These are phyloP conservation scores for Monascus ruber DNA, from an alignment of 2,329 filamentous ascomycete genomes.

Conservation along the genomic window DNA sequence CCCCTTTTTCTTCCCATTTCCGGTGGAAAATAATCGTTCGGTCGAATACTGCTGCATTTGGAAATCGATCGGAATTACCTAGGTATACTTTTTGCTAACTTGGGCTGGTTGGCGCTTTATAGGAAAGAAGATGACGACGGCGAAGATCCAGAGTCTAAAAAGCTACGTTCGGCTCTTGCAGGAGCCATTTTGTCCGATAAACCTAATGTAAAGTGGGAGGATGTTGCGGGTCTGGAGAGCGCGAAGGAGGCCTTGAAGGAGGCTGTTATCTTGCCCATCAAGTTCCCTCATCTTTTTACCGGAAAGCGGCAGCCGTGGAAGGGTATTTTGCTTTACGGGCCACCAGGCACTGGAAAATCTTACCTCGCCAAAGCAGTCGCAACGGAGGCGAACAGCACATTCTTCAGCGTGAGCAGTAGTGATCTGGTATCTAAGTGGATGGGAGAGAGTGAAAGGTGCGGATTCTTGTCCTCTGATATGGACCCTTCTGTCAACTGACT, in stretches of 20 bases:
- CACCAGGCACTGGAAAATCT: constrained; percentile 93
- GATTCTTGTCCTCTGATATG: constrained; percentile 1
- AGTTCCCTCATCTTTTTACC: constrained; percentile 91
- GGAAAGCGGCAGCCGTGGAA: constrained; percentile 98
- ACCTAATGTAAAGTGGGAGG: constrained; percentile 95
- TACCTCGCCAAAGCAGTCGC: constrained; percentile 96
- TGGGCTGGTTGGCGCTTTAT: constrained; percentile 2
- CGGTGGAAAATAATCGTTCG: background rate
- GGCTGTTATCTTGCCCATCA: constrained; percentile 93
- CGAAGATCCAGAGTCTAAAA: constrained; percentile 86
- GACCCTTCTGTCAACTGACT: background rate
- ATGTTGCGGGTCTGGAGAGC: constrained; percentile 85
- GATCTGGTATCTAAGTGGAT: constrained; percentile 99
- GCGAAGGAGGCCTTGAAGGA: constrained; percentile 97
- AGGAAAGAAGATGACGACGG: constrained; percentile 51
- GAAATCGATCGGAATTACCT: background rate
- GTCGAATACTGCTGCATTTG: background rate
- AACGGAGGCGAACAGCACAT: constrained; percentile 96
- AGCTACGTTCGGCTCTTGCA: constrained; percentile 77
- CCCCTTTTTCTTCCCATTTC: constrained; percentile 1
- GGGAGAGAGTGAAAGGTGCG: constrained; percentile 93
- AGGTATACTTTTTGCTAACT: constrained; percentile 1
- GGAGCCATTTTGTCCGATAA: constrained; percentile 91
- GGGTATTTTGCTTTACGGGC: constrained; percentile 89
- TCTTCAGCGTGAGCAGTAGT: constrained; percentile 96